A percentile compares a stretch with the other conserved stretches of the same genome.
These are phyloP conservation scores for Panicum hallii DNA, from an alignment of 202 grass and related monocot species.

Conservation along the genomic window DNA sequence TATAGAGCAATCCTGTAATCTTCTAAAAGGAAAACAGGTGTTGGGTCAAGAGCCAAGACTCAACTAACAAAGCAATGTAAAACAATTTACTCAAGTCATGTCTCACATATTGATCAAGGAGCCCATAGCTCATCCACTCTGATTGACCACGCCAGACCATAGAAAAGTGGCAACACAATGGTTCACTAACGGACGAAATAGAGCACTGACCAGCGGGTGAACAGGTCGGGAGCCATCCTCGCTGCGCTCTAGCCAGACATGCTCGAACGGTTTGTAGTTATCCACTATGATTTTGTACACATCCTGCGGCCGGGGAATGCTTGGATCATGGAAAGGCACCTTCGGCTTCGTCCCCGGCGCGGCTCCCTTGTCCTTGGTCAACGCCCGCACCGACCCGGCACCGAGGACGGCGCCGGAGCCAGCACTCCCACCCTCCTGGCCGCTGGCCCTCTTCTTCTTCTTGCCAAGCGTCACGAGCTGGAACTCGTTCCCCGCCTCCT, in stretches of 20 bases:
- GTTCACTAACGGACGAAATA: background rate
- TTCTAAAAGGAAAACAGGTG: slow-evolving; percentile 20
- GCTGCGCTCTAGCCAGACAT: slow-evolving; percentile 87
- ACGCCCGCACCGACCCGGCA: slow-evolving; percentile 43
- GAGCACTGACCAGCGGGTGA: slow-evolving; percentile 81
- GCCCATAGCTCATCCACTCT: background rate
- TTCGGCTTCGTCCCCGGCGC: slow-evolving; percentile 50
- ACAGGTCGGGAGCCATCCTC: slow-evolving; percentile 63
- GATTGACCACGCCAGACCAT: background rate
- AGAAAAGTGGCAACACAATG: background rate
- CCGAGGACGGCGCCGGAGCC: background rate
- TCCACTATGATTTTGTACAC: slow-evolving; percentile 84
- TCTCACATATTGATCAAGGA: background rate
- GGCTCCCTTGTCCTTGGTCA: slow-evolving; percentile 60
- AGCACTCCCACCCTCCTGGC: slow-evolving; percentile 17
- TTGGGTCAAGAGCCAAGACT: background rate
- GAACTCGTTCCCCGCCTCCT: slow-evolving; percentile 65
- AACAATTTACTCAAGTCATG: background rate
- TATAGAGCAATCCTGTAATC: slow-evolving; percentile 3
- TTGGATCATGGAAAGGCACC: slow-evolving; percentile 77
- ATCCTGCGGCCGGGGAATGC: slow-evolving; percentile 80
- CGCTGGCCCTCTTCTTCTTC: slow-evolving; percentile 48
- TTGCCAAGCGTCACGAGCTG: slow-evolving; percentile 57
- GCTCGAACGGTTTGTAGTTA: slow-evolving; percentile 86
- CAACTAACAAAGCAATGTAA: background rate